Percentiles rank a stretch among this genome's conserved stretches.
Conservation (phyloP, 177 flowering plant genomes). For the Telopea speciosissima region DNA sequence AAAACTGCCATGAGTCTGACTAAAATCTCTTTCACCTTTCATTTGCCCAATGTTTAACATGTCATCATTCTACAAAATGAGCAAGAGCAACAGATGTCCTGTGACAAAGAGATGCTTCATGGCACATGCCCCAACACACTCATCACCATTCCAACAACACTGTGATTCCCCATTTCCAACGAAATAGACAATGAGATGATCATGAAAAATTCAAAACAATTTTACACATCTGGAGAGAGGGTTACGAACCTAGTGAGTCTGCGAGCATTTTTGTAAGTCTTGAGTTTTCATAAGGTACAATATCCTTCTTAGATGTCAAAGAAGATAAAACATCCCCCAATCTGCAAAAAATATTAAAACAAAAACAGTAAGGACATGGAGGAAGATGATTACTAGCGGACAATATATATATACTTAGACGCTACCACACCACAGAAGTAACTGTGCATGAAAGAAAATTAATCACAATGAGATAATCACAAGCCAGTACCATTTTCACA, state of each 20-base stretch:
- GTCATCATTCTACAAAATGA: too few relatives aligned
- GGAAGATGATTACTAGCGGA: not conserved
- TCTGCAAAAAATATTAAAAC: conserved; percentile 27
- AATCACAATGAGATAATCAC: too few relatives aligned
- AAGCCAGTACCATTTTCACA: too few relatives aligned
- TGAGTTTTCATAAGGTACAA: conserved; percentile 79
- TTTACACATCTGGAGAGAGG: not conserved
- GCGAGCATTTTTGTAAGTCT: conserved; percentile 70
- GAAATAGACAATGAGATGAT: not conserved
- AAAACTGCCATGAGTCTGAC: not conserved
- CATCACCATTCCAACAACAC: not conserved
- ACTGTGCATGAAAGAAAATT: too few relatives aligned
- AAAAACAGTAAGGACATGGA: conserved; percentile 2
- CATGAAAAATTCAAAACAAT: not conserved
- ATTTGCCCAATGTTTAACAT: too few relatives aligned
- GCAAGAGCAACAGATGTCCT: too few relatives aligned
- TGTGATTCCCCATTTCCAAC: not conserved
- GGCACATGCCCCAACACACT: too few relatives aligned
- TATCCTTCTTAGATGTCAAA: conserved; percentile 74
- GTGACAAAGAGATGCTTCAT: too few relatives aligned
- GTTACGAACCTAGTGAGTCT: conserved; percentile 73
- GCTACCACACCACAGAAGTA: too few relatives aligned
- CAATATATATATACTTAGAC: too few relatives aligned
- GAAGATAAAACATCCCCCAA: conserved; percentile 90
- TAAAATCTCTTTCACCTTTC: too few relatives aligned